A percentile compares a stretch with the other conserved stretches of the same genome.
These are phyloP conservation scores for Trapa bicornis DNA, from an alignment of 345 rosid species.

Conservation along the genomic window DNA sequence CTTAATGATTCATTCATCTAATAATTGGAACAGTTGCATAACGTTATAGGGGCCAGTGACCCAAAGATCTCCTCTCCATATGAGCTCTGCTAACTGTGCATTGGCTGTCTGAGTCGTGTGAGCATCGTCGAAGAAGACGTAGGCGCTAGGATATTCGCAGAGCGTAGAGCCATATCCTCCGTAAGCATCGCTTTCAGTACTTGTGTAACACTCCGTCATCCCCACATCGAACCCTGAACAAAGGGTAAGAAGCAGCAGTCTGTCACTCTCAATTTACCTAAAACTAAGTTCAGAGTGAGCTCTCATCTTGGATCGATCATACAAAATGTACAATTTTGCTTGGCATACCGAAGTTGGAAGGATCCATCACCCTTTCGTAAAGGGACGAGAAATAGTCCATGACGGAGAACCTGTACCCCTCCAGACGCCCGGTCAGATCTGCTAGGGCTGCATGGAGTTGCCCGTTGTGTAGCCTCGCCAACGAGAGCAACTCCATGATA, in stretches of 20 bases:
- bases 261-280: too few species aligned
- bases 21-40: conserved; percentile 6
- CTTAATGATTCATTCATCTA: too few species aligned
- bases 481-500: background rate
- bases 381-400: conserved; percentile 16
- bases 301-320: too few species aligned
- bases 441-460: conserved; percentile 10
- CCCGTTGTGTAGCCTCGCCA: conserved; percentile 17
- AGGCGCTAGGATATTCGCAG: conserved; percentile 14
- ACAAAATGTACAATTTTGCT: background rate
- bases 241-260: too few species aligned
- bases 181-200: background rate
- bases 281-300: too few species aligned
- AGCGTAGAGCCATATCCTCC: conserved; percentile 7
- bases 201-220: conserved; percentile 10
- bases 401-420: conserved; percentile 24
- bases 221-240: conserved; percentile 12
- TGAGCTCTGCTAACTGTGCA: conserved; percentile 19
- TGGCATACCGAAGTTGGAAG: conserved; percentile 22
- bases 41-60: conserved; percentile 12
- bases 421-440: conserved; percentile 10
- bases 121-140: conserved; percentile 21
- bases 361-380: conserved; percentile 18
- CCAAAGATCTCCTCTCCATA: conserved; percentile 22
- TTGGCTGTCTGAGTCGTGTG: conserved; percentile 26